Conservation (phyloP, 768 basidiomycete genomes). For the Lentinula edodes region DNA sequence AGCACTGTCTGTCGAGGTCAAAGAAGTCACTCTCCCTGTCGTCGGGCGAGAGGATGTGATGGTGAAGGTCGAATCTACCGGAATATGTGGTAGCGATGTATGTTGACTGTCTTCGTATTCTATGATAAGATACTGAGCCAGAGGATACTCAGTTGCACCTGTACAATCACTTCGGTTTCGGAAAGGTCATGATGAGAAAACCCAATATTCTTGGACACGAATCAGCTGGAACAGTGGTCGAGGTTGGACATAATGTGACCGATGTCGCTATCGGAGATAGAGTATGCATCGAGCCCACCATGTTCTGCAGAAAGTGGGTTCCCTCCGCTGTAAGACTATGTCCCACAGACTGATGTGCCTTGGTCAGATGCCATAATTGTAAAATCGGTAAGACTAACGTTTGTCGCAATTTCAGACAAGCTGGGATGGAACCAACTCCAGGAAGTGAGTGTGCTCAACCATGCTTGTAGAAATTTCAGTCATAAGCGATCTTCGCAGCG, state of each 20-base stretch:
- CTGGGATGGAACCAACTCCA: constrained; percentile 9
- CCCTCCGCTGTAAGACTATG: background rate
- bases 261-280: constrained; percentile 12
- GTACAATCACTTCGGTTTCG: constrained; percentile 14
- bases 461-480: background rate
- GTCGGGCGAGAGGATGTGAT: constrained; percentile 13
- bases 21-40: constrained; percentile 6
- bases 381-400: constrained; percentile 13
- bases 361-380: constrained; percentile 13
- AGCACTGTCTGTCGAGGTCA: constrained; percentile 11
- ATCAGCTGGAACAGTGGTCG: constrained; percentile 13
- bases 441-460: constrained; percentile 9
- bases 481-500: background rate
- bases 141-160: constrained; percentile 8
- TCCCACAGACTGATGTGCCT: background rate
- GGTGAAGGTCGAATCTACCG: constrained; percentile 14
- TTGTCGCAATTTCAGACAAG: constrained; percentile 12
- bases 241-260: constrained; percentile 11
- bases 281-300: constrained; percentile 15
- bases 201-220: constrained; percentile 14
- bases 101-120: background rate
- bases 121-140: background rate
- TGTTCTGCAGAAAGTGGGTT: constrained; percentile 12
- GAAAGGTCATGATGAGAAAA: constrained; percentile 8
- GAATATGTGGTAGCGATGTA: constrained; percentile 16